Evolutionary conservation across 495 filamentous ascomycete genomes (phyloP).

Genomic region (Halenospora varia): DNA sequence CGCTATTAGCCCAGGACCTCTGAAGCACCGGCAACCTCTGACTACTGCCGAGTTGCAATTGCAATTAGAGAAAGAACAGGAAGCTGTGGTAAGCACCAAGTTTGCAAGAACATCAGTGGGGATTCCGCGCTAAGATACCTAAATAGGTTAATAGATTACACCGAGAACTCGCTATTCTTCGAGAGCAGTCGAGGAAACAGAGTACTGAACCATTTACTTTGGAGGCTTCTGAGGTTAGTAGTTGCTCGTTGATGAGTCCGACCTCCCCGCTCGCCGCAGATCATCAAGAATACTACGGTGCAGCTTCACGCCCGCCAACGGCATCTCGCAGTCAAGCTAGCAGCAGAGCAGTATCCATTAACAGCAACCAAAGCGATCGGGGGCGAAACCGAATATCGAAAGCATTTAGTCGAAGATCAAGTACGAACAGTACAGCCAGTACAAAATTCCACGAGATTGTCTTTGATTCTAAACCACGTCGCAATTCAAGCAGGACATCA

Average conservation of each 20-base stretch:
- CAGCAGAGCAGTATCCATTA: conserved; percentile 8
- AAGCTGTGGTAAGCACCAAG: too few relatives aligned
- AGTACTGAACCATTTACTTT: background rate
- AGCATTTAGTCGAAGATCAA: background rate
- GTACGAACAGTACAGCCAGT: background rate
- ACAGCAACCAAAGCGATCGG: background rate
- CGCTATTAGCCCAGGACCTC: too few relatives aligned
- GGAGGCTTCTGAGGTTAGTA: background rate
- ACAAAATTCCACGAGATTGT: conserved; percentile 8
- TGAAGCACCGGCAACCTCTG: too few relatives aligned
- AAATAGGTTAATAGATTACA: too few relatives aligned
- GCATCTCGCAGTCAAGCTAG: background rate
- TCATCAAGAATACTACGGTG: background rate
- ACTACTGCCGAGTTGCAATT: too few relatives aligned
- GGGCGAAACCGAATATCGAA: background rate
- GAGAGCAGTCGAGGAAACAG: too few relatives aligned
- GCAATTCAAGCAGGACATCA: background rate
- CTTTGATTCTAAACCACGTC: conserved; percentile 3
- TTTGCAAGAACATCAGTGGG: too few relatives aligned
- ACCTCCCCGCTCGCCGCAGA: background rate
- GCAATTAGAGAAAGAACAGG: too few relatives aligned
- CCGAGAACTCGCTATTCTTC: too few relatives aligned
- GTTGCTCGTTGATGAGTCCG: background rate
- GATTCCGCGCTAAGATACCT: too few relatives aligned
- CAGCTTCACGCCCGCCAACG: background rate